Evolutionary conservation across 371 early-diverging fungal species (phyloP), one percentile per base, ranked within the genome.

Genomic region (Capniomyces stellatus): DNA sequence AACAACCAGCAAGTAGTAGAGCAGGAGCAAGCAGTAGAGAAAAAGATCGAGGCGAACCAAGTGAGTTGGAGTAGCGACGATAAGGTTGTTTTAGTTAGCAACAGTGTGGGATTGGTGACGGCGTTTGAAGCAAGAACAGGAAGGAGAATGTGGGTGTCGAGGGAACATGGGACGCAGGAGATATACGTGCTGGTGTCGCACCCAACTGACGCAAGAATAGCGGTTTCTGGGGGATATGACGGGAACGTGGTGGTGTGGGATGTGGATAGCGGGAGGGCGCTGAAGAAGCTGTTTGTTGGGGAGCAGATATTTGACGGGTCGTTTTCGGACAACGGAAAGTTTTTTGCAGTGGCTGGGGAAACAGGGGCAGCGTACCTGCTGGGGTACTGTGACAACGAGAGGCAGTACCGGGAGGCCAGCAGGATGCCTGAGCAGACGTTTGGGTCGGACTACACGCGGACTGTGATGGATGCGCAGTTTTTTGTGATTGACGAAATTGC

Each of bases 211-310:
- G 65, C 74, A 1, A 66, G 72, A 18, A 69, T 87, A 0, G 58
- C 89, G 1, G 61, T 91, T 29, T 83, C 85, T 8, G 90, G 85
- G 1, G 83, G 85, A 0, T 83, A 87, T 60, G 90, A 90, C 54
- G 92, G 91, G n/a, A 70, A 74, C 3, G 74, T 85, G 2, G 76
- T 86, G 30, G 54, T 90, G 1, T 91, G 92, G 92, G 80, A 91
- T 54, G 71, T 81, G 18, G 51, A 39, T 1, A 64, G 59, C 15
- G 76, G 75, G 28, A 46, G 49, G 23, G 52, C 70, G 25, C 43
- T 79, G 46, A 64, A 57, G 30, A 63, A 64, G 55, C 67, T 69
- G 62, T 51, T 39, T 2, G 69, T 71, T 19, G 56, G 64, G 39
- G 74, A 75, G 43, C 61, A 58, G 49, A 66, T 78, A 39, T 66